Conservation (phyloP, 495 filamentous ascomycete genomes). For the Penicillium dipodomyicola region DNA sequence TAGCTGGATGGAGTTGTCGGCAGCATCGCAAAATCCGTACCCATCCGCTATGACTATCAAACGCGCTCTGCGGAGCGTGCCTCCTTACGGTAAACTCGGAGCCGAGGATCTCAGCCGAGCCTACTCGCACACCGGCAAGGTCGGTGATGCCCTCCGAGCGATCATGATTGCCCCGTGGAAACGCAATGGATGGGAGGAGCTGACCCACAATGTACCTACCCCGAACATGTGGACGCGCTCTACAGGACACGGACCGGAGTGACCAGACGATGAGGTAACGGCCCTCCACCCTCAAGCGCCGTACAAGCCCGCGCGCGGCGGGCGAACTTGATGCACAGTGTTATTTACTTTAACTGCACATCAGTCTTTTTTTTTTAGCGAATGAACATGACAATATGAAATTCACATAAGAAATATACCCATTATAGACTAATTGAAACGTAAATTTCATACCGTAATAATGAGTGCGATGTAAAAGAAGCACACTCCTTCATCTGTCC, state of each 20-base stretch:
- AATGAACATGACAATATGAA: neutral
- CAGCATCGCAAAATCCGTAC: slow-evolving; percentile 52
- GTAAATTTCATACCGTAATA: slow-evolving; percentile 14
- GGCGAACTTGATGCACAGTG: slow-evolving; percentile 41
- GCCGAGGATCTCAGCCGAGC: slow-evolving; percentile 68
- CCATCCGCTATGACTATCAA: slow-evolving; percentile 77
- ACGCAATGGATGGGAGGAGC: slow-evolving; percentile 59
- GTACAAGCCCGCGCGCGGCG: slow-evolving; percentile 64
- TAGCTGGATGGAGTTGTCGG: slow-evolving; percentile 73
- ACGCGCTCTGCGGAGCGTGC: slow-evolving; percentile 68
- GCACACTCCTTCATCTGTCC: slow-evolving; percentile 1
- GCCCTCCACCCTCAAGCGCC: slow-evolving; percentile 68
- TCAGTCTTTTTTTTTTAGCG: slow-evolving; percentile 3
- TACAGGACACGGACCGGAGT: neutral
- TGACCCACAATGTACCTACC: slow-evolving; percentile 32
- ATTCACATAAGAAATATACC: neutral
- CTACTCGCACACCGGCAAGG: slow-evolving; percentile 71
- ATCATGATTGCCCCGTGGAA: slow-evolving; percentile 82
- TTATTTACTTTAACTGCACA: slow-evolving; percentile 27
- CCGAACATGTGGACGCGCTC: neutral
- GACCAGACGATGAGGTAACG: neutral
- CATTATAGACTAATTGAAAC: neutral
- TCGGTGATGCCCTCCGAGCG: slow-evolving; percentile 70
- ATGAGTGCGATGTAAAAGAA: neutral
- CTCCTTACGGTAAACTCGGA: slow-evolving; percentile 64